Evolutionary conservation across 768 basidiomycete genomes (phyloP).

Genomic region (Tylopilus intermedius): DNA sequence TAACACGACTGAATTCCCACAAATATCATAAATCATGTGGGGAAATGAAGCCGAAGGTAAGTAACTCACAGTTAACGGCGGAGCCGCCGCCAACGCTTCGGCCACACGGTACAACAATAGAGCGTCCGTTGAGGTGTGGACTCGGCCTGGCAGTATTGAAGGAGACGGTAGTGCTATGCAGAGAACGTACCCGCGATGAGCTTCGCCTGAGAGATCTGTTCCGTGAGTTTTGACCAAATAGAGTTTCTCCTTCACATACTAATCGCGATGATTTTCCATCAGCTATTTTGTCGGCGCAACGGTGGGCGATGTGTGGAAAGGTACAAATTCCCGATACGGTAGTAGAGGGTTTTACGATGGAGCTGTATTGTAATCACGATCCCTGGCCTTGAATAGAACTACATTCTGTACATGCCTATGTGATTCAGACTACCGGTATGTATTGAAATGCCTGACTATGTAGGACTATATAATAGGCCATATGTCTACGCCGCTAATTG

Average conservation of each 20-base stretch:
- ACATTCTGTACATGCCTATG: too few relatives aligned
- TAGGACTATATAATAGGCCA: too few relatives aligned
- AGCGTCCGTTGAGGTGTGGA: constrained; percentile 42
- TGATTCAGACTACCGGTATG: too few relatives aligned
- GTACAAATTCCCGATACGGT: not conserved
- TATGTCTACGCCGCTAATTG: too few relatives aligned
- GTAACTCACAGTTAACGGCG: constrained; percentile 49
- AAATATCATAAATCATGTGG: too few relatives aligned
- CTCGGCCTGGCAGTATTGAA: constrained; percentile 38
- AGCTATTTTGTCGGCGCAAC: constrained; percentile 83
- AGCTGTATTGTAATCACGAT: not conserved
- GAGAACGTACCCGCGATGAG: too few relatives aligned
- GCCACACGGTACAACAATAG: constrained; percentile 40
- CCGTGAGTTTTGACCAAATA: constrained; percentile 43
- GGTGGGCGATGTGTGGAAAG: constrained; percentile 67
- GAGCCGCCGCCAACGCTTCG: constrained; percentile 61
- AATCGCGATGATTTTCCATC: constrained; percentile 7
- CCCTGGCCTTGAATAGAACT: too few relatives aligned
- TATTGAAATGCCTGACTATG: too few relatives aligned
- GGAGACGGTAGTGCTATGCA: constrained; percentile 37
- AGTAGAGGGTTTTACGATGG: too few relatives aligned
- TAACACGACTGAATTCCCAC: constrained; percentile 33
- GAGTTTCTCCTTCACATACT: constrained; percentile 1
- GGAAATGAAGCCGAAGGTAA: too few relatives aligned
- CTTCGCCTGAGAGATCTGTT: constrained; percentile 15